Evolutionary conservation across 2,329 filamentous ascomycete genomes (phyloP), one percentile per base, ranked within the genome.

Genomic region (Stemphylium lycopersici): DNA sequence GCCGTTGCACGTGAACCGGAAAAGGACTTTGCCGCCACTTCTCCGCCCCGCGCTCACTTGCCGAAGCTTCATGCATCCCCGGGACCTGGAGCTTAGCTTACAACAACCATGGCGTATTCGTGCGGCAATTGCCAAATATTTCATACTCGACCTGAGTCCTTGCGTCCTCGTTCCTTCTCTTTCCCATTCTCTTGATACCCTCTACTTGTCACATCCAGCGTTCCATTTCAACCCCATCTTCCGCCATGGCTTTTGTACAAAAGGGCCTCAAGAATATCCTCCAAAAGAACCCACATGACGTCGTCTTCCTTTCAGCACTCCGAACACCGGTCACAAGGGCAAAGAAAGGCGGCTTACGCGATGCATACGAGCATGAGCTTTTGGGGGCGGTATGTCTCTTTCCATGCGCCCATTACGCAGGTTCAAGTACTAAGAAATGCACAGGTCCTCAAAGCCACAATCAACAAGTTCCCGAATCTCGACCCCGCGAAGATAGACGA

Each of bases 321-420:
- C 90, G 93, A 65, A 97, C 93, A 6, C 90, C 93, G 36, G 84
- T 97, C 61, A 93, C 90, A 56, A 87, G 91, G 60, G 86, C 91
- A 36, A 89, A 91, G 80, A 91, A 91, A 70, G 93, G 93, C 69
- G 84, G 85, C 15, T 86, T 97, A 69, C 90, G 91, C 76, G 90
- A 96, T 73, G 88, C 93, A 43, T 93, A 93, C 78, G 92, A 95
- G 13, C 93, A 97, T 76, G 90, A 96, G 76, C 83, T 97, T 49
- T 89, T 96, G 48, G 83, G 87, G 18, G 77, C 81, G 37, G 89
- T 81, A 74, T 31, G 70, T 45, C 16, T 24, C 4, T 3, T 16
- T 10, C 29, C 29, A 20, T 11, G 13, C n/a, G 16, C 12, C 85
- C 18, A 78, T 86, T n/a, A 24, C 22, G 73, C 73, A 54, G 13